phyloP scores from a whole-genome alignment of 768 basidiomycete species.

The Russula sp. region DNA sequence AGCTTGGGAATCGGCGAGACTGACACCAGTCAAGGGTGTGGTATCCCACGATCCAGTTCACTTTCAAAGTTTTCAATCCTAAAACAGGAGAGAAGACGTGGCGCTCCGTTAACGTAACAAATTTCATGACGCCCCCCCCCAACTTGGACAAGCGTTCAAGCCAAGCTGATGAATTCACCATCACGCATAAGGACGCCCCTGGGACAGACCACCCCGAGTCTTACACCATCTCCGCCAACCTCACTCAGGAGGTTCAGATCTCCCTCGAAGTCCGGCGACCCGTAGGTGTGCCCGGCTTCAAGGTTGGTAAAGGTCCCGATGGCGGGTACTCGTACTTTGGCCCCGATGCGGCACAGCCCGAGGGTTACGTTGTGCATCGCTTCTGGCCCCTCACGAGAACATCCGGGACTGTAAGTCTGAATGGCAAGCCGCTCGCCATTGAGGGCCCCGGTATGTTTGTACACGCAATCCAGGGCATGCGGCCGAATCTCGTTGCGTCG shows the following conservation, averaged over 20 bases:
- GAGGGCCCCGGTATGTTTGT: slow-evolving; percentile 79
- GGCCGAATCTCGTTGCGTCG: slow-evolving; percentile 87
- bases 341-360: slow-evolving; percentile 54
- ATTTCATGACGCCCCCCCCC: slow-evolving; percentile 71
- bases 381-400: slow-evolving; percentile 76
- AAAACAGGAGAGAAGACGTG: slow-evolving; percentile 67
- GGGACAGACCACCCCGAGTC: slow-evolving; percentile 61
- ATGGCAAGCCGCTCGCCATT: slow-evolving; percentile 52
- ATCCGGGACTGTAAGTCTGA: slow-evolving; percentile 60
- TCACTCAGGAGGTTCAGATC: slow-evolving; percentile 74
- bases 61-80: slow-evolving; percentile 82
- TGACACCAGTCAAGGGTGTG: slow-evolving; percentile 54
- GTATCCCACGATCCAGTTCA: slow-evolving; percentile 93
- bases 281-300: slow-evolving; percentile 74
- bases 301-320: slow-evolving; percentile 80
- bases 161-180: slow-evolving; percentile 80
- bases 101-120: slow-evolving; percentile 82
- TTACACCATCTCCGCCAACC: slow-evolving; percentile 75
- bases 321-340: slow-evolving; percentile 92
- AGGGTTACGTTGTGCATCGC: slow-evolving; percentile 83
- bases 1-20: slow-evolving; percentile 14
- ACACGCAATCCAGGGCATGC: slow-evolving; percentile 98
- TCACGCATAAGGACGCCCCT: slow-evolving; percentile 56
- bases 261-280: slow-evolving; percentile 69
- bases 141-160: slow-evolving; percentile 78